phyloP scores from a whole-genome alignment of 805 yeast genomes.

The Jamesozyma hellenica region DNA sequence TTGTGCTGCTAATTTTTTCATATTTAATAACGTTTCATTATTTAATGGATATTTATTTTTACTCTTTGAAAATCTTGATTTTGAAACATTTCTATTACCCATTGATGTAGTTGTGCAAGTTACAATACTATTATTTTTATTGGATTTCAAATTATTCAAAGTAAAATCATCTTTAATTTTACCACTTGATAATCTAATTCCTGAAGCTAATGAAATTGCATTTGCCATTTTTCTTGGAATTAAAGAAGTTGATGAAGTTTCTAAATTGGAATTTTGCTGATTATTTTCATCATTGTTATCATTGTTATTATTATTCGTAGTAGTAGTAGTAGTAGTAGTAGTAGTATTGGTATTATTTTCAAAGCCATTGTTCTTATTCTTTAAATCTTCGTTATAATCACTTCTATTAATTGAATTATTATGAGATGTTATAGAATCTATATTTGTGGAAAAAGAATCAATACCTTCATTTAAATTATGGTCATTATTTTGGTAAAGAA shows the following conservation, averaged over 20 bases:
- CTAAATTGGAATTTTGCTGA: background rate
- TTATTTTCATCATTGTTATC: too few species aligned
- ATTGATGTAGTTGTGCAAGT: background rate
- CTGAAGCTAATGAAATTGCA: slow-evolving; percentile 18
- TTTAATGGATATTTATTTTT: slow-evolving; percentile 18
- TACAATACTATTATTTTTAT: background rate
- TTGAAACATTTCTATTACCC: slow-evolving; percentile 2
- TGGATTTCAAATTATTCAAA: background rate
- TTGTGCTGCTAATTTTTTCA: slow-evolving; percentile 16
- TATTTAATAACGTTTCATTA: slow-evolving; percentile 18
- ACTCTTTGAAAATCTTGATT: slow-evolving; percentile 12
- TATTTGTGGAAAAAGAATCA: background rate
- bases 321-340: background rate
- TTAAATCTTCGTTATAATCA: background rate
- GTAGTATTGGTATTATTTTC: background rate
- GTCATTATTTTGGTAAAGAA: slow-evolving; percentile 7
- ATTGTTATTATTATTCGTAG: background rate
- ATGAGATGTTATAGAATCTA: background rate
- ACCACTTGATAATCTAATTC: background rate
- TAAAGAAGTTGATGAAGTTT: background rate
- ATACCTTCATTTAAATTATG: slow-evolving; percentile 3
- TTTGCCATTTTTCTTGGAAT: slow-evolving; percentile 18
- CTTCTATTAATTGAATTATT: background rate
- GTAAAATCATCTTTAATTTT: background rate
- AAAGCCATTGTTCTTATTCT: background rate